Evolutionary conservation across 73 alveolate genomes (phyloP), one percentile per base, ranked within the genome.

Genomic region (Durusdinium trenchii): DNA sequence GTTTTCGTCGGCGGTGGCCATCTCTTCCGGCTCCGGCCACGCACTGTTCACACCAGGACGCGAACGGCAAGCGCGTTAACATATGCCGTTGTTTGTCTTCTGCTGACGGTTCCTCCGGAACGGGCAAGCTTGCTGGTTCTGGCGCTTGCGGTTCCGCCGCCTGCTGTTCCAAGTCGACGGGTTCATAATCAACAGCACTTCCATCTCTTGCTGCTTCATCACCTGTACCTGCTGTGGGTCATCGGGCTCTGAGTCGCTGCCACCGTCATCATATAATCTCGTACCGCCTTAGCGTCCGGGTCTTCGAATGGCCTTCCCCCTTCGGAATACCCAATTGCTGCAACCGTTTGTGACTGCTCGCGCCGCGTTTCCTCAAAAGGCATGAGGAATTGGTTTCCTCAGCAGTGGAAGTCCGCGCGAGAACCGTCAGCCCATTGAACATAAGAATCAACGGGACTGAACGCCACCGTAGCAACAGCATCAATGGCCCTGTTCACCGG

Each of bases 11-110:
- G 69, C 23, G 69, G 69, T 54, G 69, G 69, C 69, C 69, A 54
- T 54, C 69, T 23, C 69, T 54, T 10, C 69, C 83, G 46, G 86
- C 86, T 7, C 86, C 54, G 38, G 86, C 86, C 40, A 76, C 60
- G 60, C 86, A 76, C 69, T 54, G 69, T 23, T 54, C 69, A 54
- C 69, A 54, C 69, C 69, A 54, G 32, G 69, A 23, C 23, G 69
- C 69, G 69, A 54, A 54, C 32, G 69, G 69, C 69, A 54, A 23
- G 69, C 23, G 69, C 69, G 69, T 54, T 23, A 54, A 54, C 32
- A 23, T 14, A 23, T 54, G 69, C 10, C 69, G 69, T 54, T 54
- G 10, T 54, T 23, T 54, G 32, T 54, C 69, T 10, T 54, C 69
- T 54, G 10, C 69, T 54, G 69, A 14, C 32, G 69, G 69, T 54